Evolutionary conservation across 495 filamentous ascomycete genomes (phyloP), one percentile per base, ranked within the genome.

Genomic region (Hyphodiscus hymeniophilus): DNA sequence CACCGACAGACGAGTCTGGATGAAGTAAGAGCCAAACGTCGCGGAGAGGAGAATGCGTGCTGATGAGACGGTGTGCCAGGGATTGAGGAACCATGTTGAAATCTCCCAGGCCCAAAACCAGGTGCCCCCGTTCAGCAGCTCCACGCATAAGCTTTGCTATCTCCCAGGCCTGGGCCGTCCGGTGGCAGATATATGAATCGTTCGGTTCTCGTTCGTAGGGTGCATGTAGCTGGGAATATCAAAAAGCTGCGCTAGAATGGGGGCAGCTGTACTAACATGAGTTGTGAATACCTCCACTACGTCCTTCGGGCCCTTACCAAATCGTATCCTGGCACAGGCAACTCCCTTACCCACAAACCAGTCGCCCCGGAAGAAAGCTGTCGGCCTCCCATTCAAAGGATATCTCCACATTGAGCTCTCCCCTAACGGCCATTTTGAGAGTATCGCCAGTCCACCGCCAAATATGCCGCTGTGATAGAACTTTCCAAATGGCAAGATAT

Each of bases 301-400:
- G 55, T 90, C 84, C 51, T 79, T 74, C 16, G 61, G 60, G 0
- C 66, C 75, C 3, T 79, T 68, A 0, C 89, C 88, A 49, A 82
- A 84, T 11, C 86, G 72, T 40, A 97, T 83, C 43, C 77, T 72
- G 5, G 91, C 91, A 59, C 79, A 84, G 7, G 92, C 92, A 2
- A 98, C 87, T 5, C 92, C 92, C 63, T 97, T 95, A 0, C 94
- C 92, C 5, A 96, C 91, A 56, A 72, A 91, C 87, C 88, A 94
- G 65, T 96, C 92, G 3, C 92, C 92, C 42, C 91, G 74, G 64
- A 81, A 95, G 67, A 97, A 95, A 5, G 89, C 90, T 5, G 87
- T 87, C 2, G 92, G 94, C 15, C 91, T 77, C 16, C 94, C 94
- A 62, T 96, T 96, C 18, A 98, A 71, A n/a, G 91, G 83, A 61